These are phyloP conservation scores for Breviolum minutum DNA, from an alignment of 73 alveolate genomes.

Conservation along the genomic window DNA sequence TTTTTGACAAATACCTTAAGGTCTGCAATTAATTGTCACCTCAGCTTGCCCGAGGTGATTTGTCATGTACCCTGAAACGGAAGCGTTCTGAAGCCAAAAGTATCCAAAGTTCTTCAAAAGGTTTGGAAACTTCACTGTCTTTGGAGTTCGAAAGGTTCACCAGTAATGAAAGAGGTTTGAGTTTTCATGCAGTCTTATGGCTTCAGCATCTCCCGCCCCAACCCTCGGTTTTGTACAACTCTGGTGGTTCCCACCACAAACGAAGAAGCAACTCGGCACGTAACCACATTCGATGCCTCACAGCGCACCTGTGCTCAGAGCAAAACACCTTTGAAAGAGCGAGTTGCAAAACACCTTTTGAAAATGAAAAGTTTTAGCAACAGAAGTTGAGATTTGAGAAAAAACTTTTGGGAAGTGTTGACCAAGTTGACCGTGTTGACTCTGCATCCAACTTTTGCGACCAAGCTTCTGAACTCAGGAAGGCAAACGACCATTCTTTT, in stretches of 20 bases:
- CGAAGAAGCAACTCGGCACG: neutral
- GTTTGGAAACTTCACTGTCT: neutral
- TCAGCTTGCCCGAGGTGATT: slow-evolving; percentile 24
- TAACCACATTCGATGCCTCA: too few relatives aligned
- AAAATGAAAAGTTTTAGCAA: too few relatives aligned
- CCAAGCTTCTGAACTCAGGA: neutral
- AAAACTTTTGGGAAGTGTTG: too few relatives aligned
- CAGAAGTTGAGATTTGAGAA: too few relatives aligned
- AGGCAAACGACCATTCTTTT: neutral
- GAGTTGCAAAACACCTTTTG: too few relatives aligned
- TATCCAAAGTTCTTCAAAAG: neutral
- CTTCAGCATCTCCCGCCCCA: neutral
- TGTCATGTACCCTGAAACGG: neutral
- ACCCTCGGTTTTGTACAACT: neutral
- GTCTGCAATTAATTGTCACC: neutral
- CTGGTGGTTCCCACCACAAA: neutral
- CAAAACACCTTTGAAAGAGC: too few relatives aligned
- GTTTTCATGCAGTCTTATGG: neutral
- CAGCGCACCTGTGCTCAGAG: too few relatives aligned
- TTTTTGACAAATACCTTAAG: neutral
- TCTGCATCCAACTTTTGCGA: too few relatives aligned
- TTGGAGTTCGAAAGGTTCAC: too few relatives aligned
- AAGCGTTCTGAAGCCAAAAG: neutral
- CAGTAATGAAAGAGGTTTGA: too few relatives aligned
- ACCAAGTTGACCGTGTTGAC: too few relatives aligned